Evolutionary conservation across 768 basidiomycete species (phyloP).

Genomic region (Cystoderma amianthinum): DNA sequence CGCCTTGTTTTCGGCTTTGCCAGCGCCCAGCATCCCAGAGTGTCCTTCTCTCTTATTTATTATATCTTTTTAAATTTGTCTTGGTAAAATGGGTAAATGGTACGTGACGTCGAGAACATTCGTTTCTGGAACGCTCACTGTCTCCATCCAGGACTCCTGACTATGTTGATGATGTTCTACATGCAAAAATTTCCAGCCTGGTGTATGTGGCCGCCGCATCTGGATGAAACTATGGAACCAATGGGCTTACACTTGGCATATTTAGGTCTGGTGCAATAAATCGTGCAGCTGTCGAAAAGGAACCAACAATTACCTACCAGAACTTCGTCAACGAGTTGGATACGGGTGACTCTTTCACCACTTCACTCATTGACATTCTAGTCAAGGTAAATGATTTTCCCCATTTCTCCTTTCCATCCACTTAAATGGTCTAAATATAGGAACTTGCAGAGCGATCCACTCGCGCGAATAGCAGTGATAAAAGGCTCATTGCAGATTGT

Average conservation of each 20-base stretch:
- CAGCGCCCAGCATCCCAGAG: slow-evolving; percentile 4
- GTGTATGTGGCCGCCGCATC: slow-evolving; percentile 46
- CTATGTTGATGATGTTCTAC: slow-evolving; percentile 67
- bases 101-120: slow-evolving; percentile 18
- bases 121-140: background rate
- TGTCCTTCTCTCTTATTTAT: slow-evolving; percentile 14
- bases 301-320: slow-evolving; percentile 66
- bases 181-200: slow-evolving; percentile 67
- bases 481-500: slow-evolving; percentile 56
- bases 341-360: slow-evolving; percentile 74
- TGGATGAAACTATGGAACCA: background rate
- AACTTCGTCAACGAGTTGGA: slow-evolving; percentile 73
- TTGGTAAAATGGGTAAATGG: slow-evolving; percentile 68
- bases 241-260: slow-evolving; percentile 1
- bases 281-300: slow-evolving; percentile 61
- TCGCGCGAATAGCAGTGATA: slow-evolving; percentile 46
- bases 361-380: slow-evolving; percentile 66
- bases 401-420: background rate
- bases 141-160: slow-evolving; percentile 51
- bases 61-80: slow-evolving; percentile 13
- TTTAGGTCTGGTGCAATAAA: slow-evolving; percentile 66
- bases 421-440: slow-evolving; percentile 23
- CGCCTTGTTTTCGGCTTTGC: background rate
- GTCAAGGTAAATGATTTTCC: slow-evolving; percentile 55
- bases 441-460: slow-evolving; percentile 71